phyloP scores from a whole-genome alignment of 1,139 yeast species.

The Sugiyamaella pinicola region DNA sequence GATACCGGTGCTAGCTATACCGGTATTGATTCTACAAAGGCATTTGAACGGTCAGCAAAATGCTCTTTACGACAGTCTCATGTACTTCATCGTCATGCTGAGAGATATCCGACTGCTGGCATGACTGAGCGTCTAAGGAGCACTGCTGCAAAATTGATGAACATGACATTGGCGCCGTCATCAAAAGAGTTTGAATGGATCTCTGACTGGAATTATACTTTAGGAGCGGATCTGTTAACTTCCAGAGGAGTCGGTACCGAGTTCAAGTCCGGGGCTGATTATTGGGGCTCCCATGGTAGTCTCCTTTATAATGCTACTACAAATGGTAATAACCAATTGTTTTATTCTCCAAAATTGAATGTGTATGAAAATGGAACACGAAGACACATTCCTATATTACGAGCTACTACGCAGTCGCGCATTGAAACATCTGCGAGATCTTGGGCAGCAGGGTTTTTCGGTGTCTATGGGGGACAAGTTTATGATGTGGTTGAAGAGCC shows the following conservation, averaged over 20 bases:
- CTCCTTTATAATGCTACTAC: constrained; percentile 41
- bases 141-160: constrained; percentile 38
- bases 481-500: constrained; percentile 33
- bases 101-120: constrained; percentile 46
- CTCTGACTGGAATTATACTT: constrained; percentile 41
- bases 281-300: constrained; percentile 49
- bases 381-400: constrained; percentile 41
- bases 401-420: constrained; percentile 47
- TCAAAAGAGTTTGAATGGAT: constrained; percentile 38
- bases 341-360: constrained; percentile 37
- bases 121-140: constrained; percentile 34
- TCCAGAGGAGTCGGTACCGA: constrained; percentile 46
- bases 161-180: constrained; percentile 38
- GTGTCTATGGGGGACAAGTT: constrained; percentile 43
- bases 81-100: constrained; percentile 48
- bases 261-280: constrained; percentile 43
- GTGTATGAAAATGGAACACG: constrained; percentile 40
- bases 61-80: constrained; percentile 45
- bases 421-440: constrained; percentile 47
- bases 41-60: constrained; percentile 20
- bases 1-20: constrained; percentile 43
- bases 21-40: constrained; percentile 33
- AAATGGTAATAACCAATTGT: constrained; percentile 28
- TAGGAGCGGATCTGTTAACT: constrained; percentile 44
- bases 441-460: constrained; percentile 51